Conservation (phyloP, 2,329 filamentous ascomycete species). For the Pseudogymnoascus sp. region DNA sequence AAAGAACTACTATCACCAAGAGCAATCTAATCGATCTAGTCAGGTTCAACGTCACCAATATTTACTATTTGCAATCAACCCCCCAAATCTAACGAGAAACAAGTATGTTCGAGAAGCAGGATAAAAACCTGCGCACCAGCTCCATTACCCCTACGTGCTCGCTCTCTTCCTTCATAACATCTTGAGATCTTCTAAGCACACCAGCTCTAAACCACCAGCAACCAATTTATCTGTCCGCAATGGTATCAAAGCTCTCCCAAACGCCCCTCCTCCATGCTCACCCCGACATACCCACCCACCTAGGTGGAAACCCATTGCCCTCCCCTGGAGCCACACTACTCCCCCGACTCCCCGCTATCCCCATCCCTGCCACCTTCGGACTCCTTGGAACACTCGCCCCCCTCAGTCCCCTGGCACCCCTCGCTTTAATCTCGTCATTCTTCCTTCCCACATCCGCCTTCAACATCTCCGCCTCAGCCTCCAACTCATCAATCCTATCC, state of each 20-base stretch:
- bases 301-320: constrained; percentile 3
- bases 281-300: neutral
- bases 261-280: neutral
- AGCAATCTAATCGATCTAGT: neutral
- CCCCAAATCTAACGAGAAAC: neutral
- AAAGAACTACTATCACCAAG: neutral
- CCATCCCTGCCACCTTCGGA: constrained; percentile 21
- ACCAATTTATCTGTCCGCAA: neutral
- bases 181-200: neutral
- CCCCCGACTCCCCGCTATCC: constrained; percentile 21
- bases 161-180: neutral
- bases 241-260: constrained; percentile 7
- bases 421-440: constrained; percentile 30
- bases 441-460: constrained; percentile 32
- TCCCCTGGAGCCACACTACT: constrained; percentile 9
- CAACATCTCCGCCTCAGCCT: constrained; percentile 23
- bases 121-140: neutral
- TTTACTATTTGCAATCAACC: neutral
- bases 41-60: neutral
- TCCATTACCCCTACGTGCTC: neutral
- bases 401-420: constrained; percentile 31
- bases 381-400: constrained; percentile 25
- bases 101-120: neutral
- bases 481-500: constrained; percentile 29
- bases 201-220: neutral